phyloP scores from a whole-genome alignment of 176 grass and related monocot genomes.

The Poa annua region DNA sequence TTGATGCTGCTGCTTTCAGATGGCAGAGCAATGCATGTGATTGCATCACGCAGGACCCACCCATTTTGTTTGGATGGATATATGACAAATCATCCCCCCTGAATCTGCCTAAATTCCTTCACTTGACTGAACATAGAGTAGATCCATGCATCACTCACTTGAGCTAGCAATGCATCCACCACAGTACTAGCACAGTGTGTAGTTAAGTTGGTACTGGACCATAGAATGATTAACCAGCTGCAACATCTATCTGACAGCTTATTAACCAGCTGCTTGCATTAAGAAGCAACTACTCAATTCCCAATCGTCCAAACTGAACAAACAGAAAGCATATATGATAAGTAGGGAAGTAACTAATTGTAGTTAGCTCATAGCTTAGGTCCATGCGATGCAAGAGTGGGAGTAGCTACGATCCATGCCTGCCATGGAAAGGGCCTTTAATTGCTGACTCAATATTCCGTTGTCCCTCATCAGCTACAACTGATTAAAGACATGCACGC shows the following conservation, averaged over 20 bases:
- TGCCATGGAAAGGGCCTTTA: background rate
- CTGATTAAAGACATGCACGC: background rate
- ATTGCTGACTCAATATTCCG: slow-evolving; percentile 25
- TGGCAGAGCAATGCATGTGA: slow-evolving; percentile 7
- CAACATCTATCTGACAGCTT: background rate
- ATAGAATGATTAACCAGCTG: background rate
- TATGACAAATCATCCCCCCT: slow-evolving; percentile 9
- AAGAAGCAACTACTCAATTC: background rate
- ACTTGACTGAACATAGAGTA: background rate
- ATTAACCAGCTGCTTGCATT: background rate
- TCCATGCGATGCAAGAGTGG: background rate
- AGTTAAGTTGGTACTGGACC: background rate
- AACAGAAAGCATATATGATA: background rate
- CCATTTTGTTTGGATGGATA: slow-evolving; percentile 6
- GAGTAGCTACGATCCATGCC: slow-evolving; percentile 1
- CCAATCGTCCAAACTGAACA: slow-evolving; percentile 12
- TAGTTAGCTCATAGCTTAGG: slow-evolving; percentile 8
- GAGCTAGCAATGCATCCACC: slow-evolving; percentile 12
- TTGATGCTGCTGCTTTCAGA: background rate
- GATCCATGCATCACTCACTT: background rate
- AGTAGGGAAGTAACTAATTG: slow-evolving; percentile 1
- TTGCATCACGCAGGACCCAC: background rate
- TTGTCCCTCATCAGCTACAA: slow-evolving; percentile 2
- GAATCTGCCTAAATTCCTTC: slow-evolving; percentile 10
- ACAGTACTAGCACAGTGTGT: background rate